Evolutionary conservation across 2,329 filamentous ascomycete species (phyloP), one percentile per base, ranked within the genome.

Genomic region (Claviceps quebecensis): DNA sequence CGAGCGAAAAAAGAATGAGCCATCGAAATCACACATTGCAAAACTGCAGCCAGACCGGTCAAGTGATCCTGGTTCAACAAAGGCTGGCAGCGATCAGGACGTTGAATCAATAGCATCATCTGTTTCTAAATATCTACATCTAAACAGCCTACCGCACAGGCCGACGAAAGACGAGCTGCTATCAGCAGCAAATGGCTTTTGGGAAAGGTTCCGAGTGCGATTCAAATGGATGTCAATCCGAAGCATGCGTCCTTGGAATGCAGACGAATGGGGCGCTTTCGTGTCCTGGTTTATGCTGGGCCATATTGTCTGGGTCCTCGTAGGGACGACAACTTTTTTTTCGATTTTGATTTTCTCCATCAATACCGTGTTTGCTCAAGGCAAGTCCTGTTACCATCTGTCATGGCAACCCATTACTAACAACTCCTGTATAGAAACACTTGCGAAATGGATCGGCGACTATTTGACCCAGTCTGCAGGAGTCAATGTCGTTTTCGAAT

Each of bases 221-320:
- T 94, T 97, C 72, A 98, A 98, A 68, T 98, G 93, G 93, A 84
- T 93, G 60, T 94, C 93, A 2, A 98, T 98, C 60, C 77, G 90
- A 63, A 95, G 90, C 64, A 87, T 86, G 65, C 78, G 93, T 39
- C 93, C 93, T 0, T 98, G 93, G 80, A 98, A 95, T 66, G 79
- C 84, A 22, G 93, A 98, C 65, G 93, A 98, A 69, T 96, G 95
- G 74, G 87, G 89, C 45, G 93, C 93, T 4, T 91, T 98, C 56
- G 81, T 76, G 50, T 97, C 93, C 2, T 97, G 91, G 91, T 85
- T 98, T 56, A 77, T 97, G 55, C 76, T 96, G 50, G 93, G 91
- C 0, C 93, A 98, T 67, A 74, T 98, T 8, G 78, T 95, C 11
- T 98, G 93, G 93, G 80, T 98, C 59, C 77, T 97, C n/a, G 77